These are phyloP conservation scores for Fusarium equiseti DNA, from an alignment of 2,329 filamentous ascomycete species.

Conservation along the genomic window DNA sequence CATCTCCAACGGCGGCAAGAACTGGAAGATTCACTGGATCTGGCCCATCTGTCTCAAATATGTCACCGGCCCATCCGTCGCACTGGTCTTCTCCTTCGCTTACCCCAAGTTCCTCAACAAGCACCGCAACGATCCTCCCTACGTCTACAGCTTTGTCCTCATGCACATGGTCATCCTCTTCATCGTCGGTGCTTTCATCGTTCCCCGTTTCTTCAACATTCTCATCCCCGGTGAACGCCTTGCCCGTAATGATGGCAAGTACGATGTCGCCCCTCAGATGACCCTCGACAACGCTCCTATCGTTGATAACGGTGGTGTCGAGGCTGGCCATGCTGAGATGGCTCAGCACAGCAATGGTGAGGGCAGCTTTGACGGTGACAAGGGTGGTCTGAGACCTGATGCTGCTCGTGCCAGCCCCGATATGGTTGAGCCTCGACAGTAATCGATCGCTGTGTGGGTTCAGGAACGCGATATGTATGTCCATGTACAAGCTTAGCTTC, in stretches of 20 bases:
- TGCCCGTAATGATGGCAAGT: constrained; percentile 33
- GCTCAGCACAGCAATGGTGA: constrained; percentile 7
- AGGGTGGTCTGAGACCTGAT: neutral
- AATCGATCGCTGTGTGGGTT: neutral
- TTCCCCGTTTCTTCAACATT: constrained; percentile 31
- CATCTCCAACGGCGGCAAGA: constrained; percentile 58
- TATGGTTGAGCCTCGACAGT: neutral
- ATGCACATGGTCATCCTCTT: constrained; percentile 39
- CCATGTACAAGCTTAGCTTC: fast-evolving
- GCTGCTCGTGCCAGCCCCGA: neutral
- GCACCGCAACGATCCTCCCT: constrained; percentile 29
- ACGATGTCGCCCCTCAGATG: constrained; percentile 36
- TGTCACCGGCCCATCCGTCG: constrained; percentile 58
- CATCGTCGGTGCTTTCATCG: constrained; percentile 33
- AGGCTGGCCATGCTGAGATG: constrained; percentile 7
- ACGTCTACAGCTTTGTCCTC: constrained; percentile 38
- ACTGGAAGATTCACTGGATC: constrained; percentile 64
- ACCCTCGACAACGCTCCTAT: constrained; percentile 25
- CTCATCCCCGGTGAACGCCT: constrained; percentile 30
- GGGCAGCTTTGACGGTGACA: constrained; percentile 22
- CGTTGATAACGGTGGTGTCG: constrained; percentile 21
- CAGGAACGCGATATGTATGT: neutral
- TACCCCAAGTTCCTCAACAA: constrained; percentile 51
- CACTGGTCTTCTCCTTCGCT: constrained; percentile 61
- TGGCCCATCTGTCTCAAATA: constrained; percentile 61